Conservation (phyloP, 129 eudicot species). For the Scalesia atractyloides region DNA sequence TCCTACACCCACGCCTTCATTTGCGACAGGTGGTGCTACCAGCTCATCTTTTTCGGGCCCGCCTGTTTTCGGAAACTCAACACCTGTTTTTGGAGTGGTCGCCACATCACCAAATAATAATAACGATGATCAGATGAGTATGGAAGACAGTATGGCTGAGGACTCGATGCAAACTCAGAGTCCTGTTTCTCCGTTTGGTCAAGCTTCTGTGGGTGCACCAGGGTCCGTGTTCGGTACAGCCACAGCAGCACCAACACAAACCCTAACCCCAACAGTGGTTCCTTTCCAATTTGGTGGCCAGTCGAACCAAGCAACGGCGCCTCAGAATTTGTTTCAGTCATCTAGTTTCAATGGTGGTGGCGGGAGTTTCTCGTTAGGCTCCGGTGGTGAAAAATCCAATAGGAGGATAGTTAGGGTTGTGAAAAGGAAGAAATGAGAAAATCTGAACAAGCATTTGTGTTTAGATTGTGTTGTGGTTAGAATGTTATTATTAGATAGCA, state of each 20-base stretch:
- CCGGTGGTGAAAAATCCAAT: constrained; percentile 66
- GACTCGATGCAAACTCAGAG: constrained; percentile 71
- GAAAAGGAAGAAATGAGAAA: constrained; percentile 39
- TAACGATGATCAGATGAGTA: constrained; percentile 61
- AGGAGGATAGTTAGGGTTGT: constrained; percentile 53
- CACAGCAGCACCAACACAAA: constrained; percentile 29
- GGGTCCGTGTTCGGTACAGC: constrained; percentile 63
- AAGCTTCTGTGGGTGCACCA: constrained; percentile 25
- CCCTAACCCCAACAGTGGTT: constrained; percentile 14
- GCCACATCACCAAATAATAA: constrained; percentile 22
- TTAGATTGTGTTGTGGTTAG: constrained; percentile 25
- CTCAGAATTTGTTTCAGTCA: constrained; percentile 67
- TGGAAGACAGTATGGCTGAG: constrained; percentile 97
- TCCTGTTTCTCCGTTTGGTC: constrained; percentile 39
- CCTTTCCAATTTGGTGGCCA: constrained; percentile 80
- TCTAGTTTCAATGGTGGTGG: constrained; percentile 76
- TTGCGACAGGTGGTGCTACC: constrained; percentile 41
- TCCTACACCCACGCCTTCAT: constrained; percentile 44
- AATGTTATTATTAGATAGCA: constrained; percentile 23
- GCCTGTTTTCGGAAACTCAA: constrained; percentile 49
- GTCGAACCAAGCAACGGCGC: constrained; percentile 42
- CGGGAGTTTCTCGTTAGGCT: constrained; percentile 89
- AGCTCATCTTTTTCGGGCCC: constrained; percentile 34
- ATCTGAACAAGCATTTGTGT: neutral
- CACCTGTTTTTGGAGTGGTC: constrained; percentile 36